Conservation (phyloP, 228 moss, liverwort and hornwort species). For the Sphagnum fallax region DNA sequence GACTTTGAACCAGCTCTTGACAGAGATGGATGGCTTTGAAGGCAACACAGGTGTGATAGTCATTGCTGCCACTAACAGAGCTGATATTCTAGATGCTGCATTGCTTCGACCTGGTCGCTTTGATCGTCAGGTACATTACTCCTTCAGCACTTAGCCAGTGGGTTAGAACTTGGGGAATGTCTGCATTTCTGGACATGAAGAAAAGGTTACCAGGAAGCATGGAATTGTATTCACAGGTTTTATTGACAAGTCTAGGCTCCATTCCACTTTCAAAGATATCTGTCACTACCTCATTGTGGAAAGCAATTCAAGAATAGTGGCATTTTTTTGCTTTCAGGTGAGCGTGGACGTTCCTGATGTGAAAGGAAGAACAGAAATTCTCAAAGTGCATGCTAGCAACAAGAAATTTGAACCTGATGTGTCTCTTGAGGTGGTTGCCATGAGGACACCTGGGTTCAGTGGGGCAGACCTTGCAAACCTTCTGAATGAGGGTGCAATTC, state of each 20-base stretch:
- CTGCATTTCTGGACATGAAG: no score
- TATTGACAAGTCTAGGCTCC: no score
- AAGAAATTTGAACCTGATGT: constrained; percentile 52
- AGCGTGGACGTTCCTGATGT: constrained; percentile 56
- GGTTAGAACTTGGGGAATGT: no score
- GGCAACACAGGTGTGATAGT: constrained; percentile 60
- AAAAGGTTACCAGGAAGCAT: no score
- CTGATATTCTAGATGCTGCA: constrained; percentile 49
- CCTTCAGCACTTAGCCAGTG: not conserved
- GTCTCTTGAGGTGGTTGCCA: constrained; percentile 48
- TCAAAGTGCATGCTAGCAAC: constrained; percentile 51
- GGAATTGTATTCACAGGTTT: no score
- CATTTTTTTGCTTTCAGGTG: constrained; percentile 18
- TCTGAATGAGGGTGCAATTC: constrained; percentile 49
- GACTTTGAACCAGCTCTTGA: constrained; percentile 53
- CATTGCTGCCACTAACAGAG: constrained; percentile 55
- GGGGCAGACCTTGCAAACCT: constrained; percentile 52
- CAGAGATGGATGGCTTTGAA: constrained; percentile 62
- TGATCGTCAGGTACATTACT: constrained; percentile 42
- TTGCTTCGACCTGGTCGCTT: constrained; percentile 54
- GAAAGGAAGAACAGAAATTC: constrained; percentile 45
- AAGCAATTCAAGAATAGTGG: not conserved
- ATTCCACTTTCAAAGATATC: no score
- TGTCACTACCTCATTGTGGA: no score
- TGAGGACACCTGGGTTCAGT: constrained; percentile 57